Evolutionary conservation across 2,329 filamentous ascomycete species (phyloP), one percentile per base, ranked within the genome.

Genomic region (Thielaviopsis punctulata): DNA sequence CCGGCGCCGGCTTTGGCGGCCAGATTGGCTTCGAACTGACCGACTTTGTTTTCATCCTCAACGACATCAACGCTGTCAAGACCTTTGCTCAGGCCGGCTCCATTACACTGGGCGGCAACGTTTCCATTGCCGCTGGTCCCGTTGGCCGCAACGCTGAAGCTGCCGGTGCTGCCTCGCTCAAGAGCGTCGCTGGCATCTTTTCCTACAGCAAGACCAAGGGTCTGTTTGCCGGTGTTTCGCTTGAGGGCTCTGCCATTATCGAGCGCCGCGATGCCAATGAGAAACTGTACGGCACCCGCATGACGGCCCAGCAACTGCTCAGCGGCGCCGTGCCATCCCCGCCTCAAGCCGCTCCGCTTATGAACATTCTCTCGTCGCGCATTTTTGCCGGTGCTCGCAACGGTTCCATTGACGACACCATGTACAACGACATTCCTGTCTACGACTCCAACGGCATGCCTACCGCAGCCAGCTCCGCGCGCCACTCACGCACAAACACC

Each of bases 151-250:
- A 95, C 66, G 92, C 90, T 45, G 92, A 98, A 67, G 92, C 92
- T 12, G 90, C 92, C 33, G 92, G 92, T 57, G 90, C 89, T 13
- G 92, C 92, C 7, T 95, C 86, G 59, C 73, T 94, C 57, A 90
- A 81, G 70, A 82, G 87, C 57, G 84, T 96, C 8, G 85, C 89
- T 0, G 92, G 86, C 51, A 82, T 98, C 48, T 98, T 98, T 72
- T 86, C 86, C 61, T 98, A 98, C 73, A 92, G 84, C 65, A 96
- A 95, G 70, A 98, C 92, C 12, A 96, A 95, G 71, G 92, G 92
- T 19, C 71, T 98, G 27, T 98, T 98, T 60, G 92, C 92, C 4
- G 92, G 92, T 63, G 89, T 98, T 47, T 93, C 86, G 59, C 71
- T 98, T 58, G 92, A 98, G 66, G 92, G 92, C 21, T 90, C 84